These are phyloP conservation scores for Globisporangium okanoganense DNA, from an alignment of 352 stramenopile genomes.

Conservation along the genomic window DNA sequence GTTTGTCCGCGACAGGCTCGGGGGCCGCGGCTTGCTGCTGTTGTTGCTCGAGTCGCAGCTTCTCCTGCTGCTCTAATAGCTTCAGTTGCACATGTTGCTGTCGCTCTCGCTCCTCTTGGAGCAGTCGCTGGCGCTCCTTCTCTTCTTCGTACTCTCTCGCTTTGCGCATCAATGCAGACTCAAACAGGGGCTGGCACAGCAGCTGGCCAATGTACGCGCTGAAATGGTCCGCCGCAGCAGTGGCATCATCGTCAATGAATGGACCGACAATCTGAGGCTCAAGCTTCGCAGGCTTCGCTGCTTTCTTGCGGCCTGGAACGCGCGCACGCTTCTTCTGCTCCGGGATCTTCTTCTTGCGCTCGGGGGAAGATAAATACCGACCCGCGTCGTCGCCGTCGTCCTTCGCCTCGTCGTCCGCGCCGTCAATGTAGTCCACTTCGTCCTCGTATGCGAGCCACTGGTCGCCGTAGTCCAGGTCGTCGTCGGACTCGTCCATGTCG, in stretches of 20 bases:
- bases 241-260: conserved; percentile 24
- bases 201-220: conserved; percentile 21
- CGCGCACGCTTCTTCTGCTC: conserved; percentile 37
- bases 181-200: conserved; percentile 32
- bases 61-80: conserved; percentile 5
- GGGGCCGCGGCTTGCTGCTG: not conserved
- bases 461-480: conserved; percentile 82
- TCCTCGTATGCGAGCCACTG: conserved; percentile 86
- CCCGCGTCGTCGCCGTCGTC: conserved; percentile 17
- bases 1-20: not conserved
- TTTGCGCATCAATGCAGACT: conserved; percentile 45
- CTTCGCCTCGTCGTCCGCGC: conserved; percentile 13
- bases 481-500: conserved; percentile 69
- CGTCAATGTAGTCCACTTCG: conserved; percentile 83
- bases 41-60: not conserved
- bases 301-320: conserved; percentile 40
- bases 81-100: conserved; percentile 23
- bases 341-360: conserved; percentile 48
- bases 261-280: conserved; percentile 60
- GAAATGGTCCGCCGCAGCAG: conserved; percentile 14
- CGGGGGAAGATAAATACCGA: conserved; percentile 23
- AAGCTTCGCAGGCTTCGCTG: conserved; percentile 62
- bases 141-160: conserved; percentile 40
- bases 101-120: conserved; percentile 18
- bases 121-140: conserved; percentile 26